phyloP scores from a whole-genome alignment of 495 filamentous ascomycete genomes.

The Tuber indicum region DNA sequence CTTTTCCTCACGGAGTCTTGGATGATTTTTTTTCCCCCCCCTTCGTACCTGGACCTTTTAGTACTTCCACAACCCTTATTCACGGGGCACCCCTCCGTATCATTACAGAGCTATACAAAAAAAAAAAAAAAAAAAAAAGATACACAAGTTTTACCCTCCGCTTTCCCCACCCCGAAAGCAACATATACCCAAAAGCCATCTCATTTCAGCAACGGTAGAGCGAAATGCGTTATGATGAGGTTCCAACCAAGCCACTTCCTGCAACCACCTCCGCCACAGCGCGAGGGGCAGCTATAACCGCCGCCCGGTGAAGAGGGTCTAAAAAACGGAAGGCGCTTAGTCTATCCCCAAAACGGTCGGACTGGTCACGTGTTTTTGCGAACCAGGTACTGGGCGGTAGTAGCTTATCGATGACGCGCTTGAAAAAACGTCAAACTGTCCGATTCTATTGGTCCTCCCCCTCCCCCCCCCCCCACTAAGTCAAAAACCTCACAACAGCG shows the following conservation, averaged over 20 bases:
- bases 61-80: neutral
- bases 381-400: neutral
- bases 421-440: neutral
- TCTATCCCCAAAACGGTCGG: neutral
- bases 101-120: neutral
- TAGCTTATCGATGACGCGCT: neutral
- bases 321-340: neutral
- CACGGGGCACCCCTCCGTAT: neutral
- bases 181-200: neutral
- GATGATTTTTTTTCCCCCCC: neutral
- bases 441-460: neutral
- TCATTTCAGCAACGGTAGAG: neutral
- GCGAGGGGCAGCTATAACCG: neutral
- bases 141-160: neutral
- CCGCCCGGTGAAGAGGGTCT: neutral
- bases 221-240: neutral
- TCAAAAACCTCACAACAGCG: too few species aligned
- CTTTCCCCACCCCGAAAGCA: neutral
- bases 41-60: neutral
- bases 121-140: neutral
- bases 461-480: too few species aligned
- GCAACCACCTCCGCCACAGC: neutral
- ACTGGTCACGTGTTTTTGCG: neutral
- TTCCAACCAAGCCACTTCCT: neutral
- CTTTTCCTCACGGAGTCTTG: neutral